Conservation (phyloP, 257 asterid species). For the Vinca minor region DNA sequence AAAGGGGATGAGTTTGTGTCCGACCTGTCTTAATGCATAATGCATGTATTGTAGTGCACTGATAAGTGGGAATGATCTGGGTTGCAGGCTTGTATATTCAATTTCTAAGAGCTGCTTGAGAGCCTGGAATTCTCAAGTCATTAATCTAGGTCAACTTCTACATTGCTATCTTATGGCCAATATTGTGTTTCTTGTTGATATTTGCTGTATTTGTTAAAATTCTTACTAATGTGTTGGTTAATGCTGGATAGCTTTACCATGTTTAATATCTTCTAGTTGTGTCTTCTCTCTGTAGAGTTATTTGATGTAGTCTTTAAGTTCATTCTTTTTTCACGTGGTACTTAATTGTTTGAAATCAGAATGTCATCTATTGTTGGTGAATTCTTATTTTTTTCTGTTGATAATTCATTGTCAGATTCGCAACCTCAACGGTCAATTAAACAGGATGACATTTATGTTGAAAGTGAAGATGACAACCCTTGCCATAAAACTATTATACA, state of each 20-base stretch:
- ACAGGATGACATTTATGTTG: constrained; percentile 20
- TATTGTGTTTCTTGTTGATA: background rate
- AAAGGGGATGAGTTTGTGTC: constrained; percentile 14
- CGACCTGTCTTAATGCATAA: constrained; percentile 17
- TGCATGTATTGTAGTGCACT: constrained; percentile 28
- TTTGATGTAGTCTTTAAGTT: background rate
- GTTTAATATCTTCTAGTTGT: too few species aligned
- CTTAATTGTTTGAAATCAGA: background rate
- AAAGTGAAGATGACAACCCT: constrained; percentile 13
- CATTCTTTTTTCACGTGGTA: background rate
- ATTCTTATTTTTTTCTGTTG: constrained; percentile 5
- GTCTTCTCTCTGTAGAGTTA: background rate
- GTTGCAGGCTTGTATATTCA: constrained; percentile 50
- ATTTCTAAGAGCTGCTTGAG: constrained; percentile 60
- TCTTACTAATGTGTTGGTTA: background rate
- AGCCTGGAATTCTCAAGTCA: constrained; percentile 36
- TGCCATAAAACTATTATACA: constrained; percentile 20
- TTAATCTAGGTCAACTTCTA: constrained; percentile 42
- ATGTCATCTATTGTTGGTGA: background rate
- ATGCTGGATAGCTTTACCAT: background rate
- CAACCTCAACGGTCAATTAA: constrained; percentile 13
- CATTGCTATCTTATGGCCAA: constrained; percentile 38
- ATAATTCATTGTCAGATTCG: constrained; percentile 31
- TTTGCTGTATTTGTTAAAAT: background rate
- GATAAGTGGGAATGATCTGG: constrained; percentile 47